Conservation (phyloP, 345 rosid species). For the Alliaria petiolata region DNA sequence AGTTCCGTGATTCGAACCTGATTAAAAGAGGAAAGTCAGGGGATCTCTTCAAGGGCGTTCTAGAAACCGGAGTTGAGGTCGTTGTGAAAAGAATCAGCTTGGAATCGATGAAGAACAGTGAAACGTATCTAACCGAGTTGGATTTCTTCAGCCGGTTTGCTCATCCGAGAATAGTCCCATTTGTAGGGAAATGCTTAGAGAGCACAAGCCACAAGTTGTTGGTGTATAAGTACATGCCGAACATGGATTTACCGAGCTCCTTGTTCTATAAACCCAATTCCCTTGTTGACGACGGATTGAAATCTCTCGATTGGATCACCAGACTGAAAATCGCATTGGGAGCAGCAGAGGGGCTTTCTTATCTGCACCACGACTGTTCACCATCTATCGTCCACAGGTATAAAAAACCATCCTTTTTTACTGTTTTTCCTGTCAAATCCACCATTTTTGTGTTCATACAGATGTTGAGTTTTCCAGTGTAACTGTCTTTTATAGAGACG, state of each 20-base stretch:
- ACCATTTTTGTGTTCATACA: neutral
- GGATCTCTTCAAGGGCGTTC: constrained; percentile 59
- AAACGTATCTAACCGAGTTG: constrained; percentile 52
- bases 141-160: constrained; percentile 68
- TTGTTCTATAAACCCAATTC: constrained; percentile 48
- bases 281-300: constrained; percentile 50
- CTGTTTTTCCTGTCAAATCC: neutral
- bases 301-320: constrained; percentile 93
- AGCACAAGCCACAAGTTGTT: constrained; percentile 62
- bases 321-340: constrained; percentile 85
- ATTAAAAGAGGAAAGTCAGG: constrained; percentile 89
- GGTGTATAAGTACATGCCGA: constrained; percentile 83
- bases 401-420: neutral
- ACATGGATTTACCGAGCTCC: constrained; percentile 71
- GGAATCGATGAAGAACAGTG: constrained; percentile 43
- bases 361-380: constrained; percentile 85
- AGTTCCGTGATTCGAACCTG: constrained; percentile 56
- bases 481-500: constrained; percentile 49
- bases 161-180: constrained; percentile 68
- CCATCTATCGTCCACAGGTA: constrained; percentile 97
- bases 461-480: neutral
- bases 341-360: constrained; percentile 80
- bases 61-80: constrained; percentile 55
- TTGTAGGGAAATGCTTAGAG: constrained; percentile 81
- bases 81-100: constrained; percentile 64